phyloP scores from a whole-genome alignment of 352 stramenopile genomes.

The Phytophthora rubi region DNA sequence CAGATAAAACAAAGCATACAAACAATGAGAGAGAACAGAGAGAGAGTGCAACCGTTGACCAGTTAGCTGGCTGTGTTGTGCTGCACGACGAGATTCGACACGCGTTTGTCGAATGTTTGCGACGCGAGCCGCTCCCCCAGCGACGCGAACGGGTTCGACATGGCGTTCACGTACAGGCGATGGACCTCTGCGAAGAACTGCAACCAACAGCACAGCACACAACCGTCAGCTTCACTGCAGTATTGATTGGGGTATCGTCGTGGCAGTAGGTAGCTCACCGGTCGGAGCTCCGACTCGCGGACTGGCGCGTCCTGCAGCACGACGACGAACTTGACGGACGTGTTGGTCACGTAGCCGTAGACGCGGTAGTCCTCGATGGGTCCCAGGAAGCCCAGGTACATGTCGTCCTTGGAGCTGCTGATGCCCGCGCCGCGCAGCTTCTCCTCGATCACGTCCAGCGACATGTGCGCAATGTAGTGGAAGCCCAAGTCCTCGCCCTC shows the following conservation, averaged over 20 bases:
- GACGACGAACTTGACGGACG: constrained; percentile 82
- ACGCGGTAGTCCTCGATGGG: constrained; percentile 88
- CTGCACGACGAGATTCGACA: constrained; percentile 78
- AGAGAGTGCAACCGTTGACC: constrained; percentile 10
- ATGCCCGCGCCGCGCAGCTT: constrained; percentile 61
- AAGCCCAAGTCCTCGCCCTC: constrained; percentile 84
- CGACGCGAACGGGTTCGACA: constrained; percentile 87
- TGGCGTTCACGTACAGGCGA: constrained; percentile 87
- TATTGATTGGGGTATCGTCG: neutral
- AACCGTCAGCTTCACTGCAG: neutral
- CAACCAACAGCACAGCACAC: constrained; percentile 4
- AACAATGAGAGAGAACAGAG: constrained; percentile 11
- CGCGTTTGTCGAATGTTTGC: constrained; percentile 79
- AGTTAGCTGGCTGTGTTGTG: constrained; percentile 57
- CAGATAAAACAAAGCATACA: constrained; percentile 9
- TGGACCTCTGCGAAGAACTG: constrained; percentile 88
- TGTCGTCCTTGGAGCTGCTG: constrained; percentile 75
- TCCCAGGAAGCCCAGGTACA: constrained; percentile 87
- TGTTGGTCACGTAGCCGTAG: constrained; percentile 90
- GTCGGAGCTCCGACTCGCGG: constrained; percentile 80
- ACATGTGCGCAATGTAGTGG: constrained; percentile 88
- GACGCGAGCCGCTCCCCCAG: constrained; percentile 86
- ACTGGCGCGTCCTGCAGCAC: constrained; percentile 79
- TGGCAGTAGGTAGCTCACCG: constrained; percentile 40
- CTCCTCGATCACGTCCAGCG: constrained; percentile 87